Percentiles rank a stretch among this genome's conserved stretches.
Conservation (phyloP, 108 stramenopile genomes). For the Cyclotella kingstonii region DNA sequence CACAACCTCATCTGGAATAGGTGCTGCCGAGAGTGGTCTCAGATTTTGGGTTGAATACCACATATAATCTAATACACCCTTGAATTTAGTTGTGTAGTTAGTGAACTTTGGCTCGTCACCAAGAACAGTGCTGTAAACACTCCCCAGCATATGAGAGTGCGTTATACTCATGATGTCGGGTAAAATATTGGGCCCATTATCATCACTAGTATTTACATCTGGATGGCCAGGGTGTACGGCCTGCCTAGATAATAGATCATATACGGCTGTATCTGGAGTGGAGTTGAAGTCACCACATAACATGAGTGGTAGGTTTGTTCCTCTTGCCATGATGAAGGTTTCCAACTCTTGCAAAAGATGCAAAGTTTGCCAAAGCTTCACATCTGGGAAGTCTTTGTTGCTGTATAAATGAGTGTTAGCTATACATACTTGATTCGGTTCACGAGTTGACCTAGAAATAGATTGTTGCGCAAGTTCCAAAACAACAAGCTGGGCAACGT, state of each 20-base stretch:
- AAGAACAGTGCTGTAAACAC: slow-evolving; percentile 90
- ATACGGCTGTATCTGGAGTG: slow-evolving; percentile 95
- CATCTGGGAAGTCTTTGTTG: slow-evolving; percentile 96
- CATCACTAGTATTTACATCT: slow-evolving; percentile 73
- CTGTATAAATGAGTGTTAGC: slow-evolving; percentile 99
- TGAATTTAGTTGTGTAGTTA: slow-evolving; percentile 92
- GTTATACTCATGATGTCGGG: slow-evolving; percentile 90
- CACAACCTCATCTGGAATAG: slow-evolving; percentile 76
- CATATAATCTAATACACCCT: slow-evolving; percentile 95
- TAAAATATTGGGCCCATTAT: slow-evolving; percentile 71
- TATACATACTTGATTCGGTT: slow-evolving; percentile 89
- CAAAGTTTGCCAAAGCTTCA: slow-evolving; percentile 98
- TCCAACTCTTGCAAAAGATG: slow-evolving; percentile 93
- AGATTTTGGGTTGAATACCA: slow-evolving; percentile 90
- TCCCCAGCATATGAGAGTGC: slow-evolving; percentile 88
- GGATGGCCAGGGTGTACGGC: slow-evolving; percentile 89
- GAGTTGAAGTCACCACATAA: slow-evolving; percentile 99
- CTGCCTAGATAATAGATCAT: slow-evolving; percentile 89
- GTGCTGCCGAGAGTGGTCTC: slow-evolving; percentile 85
- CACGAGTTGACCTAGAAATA: slow-evolving; percentile 60
- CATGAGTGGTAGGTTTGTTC: slow-evolving; percentile 83
- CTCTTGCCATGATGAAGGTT: slow-evolving; percentile 82
- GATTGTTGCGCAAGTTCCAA: slow-evolving; percentile 88
- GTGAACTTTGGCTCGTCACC: slow-evolving; percentile 95
- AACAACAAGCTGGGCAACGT: slow-evolving; percentile 95